Conservation (phyloP, 2,329 filamentous ascomycete genomes). For the Fusarium sp. region DNA sequence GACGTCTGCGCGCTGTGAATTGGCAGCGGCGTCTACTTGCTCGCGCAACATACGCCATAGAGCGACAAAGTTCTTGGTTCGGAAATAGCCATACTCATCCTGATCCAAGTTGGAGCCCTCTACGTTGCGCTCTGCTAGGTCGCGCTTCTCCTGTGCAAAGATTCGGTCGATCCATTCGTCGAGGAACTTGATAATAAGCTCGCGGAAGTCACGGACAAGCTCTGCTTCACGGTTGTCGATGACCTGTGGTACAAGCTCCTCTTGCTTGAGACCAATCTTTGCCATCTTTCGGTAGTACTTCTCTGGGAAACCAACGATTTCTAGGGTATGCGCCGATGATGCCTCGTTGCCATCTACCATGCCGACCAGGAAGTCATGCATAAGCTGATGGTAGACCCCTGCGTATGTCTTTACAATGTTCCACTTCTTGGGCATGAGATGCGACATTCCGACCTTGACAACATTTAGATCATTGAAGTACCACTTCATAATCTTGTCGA, state of each 20-base stretch:
- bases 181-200: constrained; percentile 93
- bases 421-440: constrained; percentile 95
- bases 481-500: constrained; percentile 93
- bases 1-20: constrained; percentile 88
- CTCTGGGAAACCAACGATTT: constrained; percentile 93
- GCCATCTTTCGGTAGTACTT: constrained; percentile 97
- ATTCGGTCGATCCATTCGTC: constrained; percentile 99
- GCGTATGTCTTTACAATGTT: constrained; percentile 92
- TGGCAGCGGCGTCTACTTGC: constrained; percentile 85
- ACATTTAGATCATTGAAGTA: constrained; percentile 98
- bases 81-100: constrained; percentile 90
- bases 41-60: constrained; percentile 98
- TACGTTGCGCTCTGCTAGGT: constrained; percentile 81
- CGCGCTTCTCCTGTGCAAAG: constrained; percentile 81
- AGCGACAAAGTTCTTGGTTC: constrained; percentile 90
- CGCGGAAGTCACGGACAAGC: constrained; percentile 91
- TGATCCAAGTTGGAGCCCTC: constrained; percentile 82
- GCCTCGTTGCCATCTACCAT: constrained; percentile 86
- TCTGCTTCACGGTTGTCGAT: constrained; percentile 92
- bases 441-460: constrained; percentile 91
- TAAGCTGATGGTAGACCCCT: constrained; percentile 89
- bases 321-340: constrained; percentile 87
- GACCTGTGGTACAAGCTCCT: constrained; percentile 85
- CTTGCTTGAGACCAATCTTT: constrained; percentile 82
- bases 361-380: constrained; percentile 91